Percentiles rank a stretch among this genome's conserved stretches.
These are phyloP conservation scores for Saccharomyces hybrid DNA, from an alignment of 1,139 yeast genomes.

Conservation along the genomic window DNA sequence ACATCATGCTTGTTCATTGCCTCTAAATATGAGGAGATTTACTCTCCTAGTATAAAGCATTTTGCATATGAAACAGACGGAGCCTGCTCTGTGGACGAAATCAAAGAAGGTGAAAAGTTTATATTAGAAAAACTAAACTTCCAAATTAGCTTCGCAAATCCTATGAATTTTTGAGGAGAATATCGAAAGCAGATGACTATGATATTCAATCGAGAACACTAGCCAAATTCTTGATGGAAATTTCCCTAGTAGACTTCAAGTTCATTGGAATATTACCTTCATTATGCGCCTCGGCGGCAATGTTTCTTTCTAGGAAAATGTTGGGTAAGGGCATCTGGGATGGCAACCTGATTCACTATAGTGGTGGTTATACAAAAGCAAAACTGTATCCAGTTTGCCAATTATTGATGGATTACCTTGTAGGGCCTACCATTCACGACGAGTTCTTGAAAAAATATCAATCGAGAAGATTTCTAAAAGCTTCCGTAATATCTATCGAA, in stretches of 20 bases:
- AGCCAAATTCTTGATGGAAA: slow-evolving; percentile 79
- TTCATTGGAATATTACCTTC: slow-evolving; percentile 73
- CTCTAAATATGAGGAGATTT: slow-evolving; percentile 88
- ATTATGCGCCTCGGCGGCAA: slow-evolving; percentile 78
- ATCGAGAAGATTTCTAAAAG: slow-evolving; percentile 78
- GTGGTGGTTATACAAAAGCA: slow-evolving; percentile 76
- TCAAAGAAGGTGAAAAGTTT: slow-evolving; percentile 73
- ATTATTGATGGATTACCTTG: slow-evolving; percentile 64
- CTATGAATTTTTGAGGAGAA: slow-evolving; percentile 84
- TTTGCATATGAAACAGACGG: slow-evolving; percentile 83
- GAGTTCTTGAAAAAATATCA: slow-evolving; percentile 89
- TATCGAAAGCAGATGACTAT: slow-evolving; percentile 87
- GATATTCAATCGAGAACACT: slow-evolving; percentile 83
- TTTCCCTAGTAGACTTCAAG: slow-evolving; percentile 68
- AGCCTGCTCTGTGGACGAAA: slow-evolving; percentile 63
- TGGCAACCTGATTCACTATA: slow-evolving; percentile 72
- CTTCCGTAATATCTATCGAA: slow-evolving; percentile 72
- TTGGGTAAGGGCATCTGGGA: slow-evolving; percentile 66
- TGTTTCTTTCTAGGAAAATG: slow-evolving; percentile 75
- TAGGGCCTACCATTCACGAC: slow-evolving; percentile 74
- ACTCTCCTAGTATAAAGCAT: slow-evolving; percentile 75
- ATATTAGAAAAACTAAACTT: slow-evolving; percentile 66
- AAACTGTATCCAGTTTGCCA: slow-evolving; percentile 64
- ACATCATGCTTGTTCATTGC: slow-evolving; percentile 84
- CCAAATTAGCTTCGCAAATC: slow-evolving; percentile 79